Conservation (phyloP, 2,329 filamentous ascomycete species). For the Phyllosticta capitalensis region DNA sequence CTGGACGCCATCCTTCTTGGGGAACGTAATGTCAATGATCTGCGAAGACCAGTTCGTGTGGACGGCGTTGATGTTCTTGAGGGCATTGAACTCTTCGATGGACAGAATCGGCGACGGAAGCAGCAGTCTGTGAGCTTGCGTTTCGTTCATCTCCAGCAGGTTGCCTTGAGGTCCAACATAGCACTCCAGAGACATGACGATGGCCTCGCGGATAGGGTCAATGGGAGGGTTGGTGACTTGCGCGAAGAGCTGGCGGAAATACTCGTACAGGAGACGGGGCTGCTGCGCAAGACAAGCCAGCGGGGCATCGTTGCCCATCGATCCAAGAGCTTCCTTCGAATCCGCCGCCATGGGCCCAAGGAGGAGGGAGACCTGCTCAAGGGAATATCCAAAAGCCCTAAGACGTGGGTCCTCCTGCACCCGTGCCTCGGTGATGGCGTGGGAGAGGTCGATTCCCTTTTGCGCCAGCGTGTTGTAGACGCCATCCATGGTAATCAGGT, state of each 20-base stretch:
- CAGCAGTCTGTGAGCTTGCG: constrained; percentile 77
- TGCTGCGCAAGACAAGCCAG: constrained; percentile 85
- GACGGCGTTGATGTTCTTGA: constrained; percentile 65
- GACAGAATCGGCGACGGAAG: constrained; percentile 84
- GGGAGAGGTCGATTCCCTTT: constrained; percentile 53
- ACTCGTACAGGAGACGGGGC: constrained; percentile 83
- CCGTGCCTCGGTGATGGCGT: constrained; percentile 56
- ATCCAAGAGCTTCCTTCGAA: constrained; percentile 92
- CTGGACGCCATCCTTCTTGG: constrained; percentile 69
- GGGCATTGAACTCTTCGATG: constrained; percentile 79
- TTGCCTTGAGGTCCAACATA: constrained; percentile 96
- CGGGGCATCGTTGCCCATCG: constrained; percentile 95
- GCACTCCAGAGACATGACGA: constrained; percentile 95
- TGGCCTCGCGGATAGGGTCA: constrained; percentile 91
- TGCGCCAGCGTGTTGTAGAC: constrained; percentile 55
- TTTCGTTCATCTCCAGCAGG: constrained; percentile 82
- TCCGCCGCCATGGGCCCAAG: constrained; percentile 94
- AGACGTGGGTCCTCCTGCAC: constrained; percentile 80
- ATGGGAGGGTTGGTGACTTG: constrained; percentile 98
- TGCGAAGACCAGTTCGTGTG: constrained; percentile 79
- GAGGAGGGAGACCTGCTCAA: constrained; percentile 87
- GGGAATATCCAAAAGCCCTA: constrained; percentile 84
- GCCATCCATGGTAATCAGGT: constrained; percentile 72
- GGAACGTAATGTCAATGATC: constrained; percentile 86
- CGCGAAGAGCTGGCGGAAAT: constrained; percentile 95